Evolutionary conservation across 2,329 filamentous ascomycete genomes (phyloP).

Genomic region (Myotisia sp.): DNA sequence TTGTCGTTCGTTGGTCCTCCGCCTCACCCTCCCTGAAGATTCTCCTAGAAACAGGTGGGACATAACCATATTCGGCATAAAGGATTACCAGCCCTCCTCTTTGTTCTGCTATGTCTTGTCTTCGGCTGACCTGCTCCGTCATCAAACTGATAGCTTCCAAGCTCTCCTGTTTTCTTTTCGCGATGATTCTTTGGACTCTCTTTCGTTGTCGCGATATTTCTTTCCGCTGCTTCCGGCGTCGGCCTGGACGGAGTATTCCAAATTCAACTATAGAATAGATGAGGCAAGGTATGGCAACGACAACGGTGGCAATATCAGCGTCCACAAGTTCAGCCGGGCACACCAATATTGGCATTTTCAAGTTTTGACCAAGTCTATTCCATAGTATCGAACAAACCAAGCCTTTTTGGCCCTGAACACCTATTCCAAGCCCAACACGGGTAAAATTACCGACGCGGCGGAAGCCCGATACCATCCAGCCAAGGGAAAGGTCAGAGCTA

Average conservation of each 20-base stretch:
- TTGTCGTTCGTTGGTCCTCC: constrained; percentile 6
- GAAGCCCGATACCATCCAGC: constrained; percentile 24
- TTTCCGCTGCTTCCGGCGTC: constrained; percentile 23
- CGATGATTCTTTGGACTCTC: constrained; percentile 23
- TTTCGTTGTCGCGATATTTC: constrained; percentile 24
- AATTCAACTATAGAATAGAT: constrained; percentile 30
- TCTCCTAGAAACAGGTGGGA: constrained; percentile 14
- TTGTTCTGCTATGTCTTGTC: constrained; percentile 23
- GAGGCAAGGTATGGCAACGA: constrained; percentile 26
- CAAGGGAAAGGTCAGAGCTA: constrained; percentile 17
- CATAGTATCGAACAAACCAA: constrained; percentile 27
- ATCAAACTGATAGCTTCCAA: constrained; percentile 28
- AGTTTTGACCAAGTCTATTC: constrained; percentile 27
- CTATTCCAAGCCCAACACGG: constrained; percentile 26
- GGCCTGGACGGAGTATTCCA: constrained; percentile 26
- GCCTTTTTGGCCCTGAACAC: constrained; percentile 21
- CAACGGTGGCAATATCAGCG: constrained; percentile 22
- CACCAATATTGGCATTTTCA: constrained; percentile 27
- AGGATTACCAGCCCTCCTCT: constrained; percentile 27
- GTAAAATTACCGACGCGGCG: constrained; percentile 26
- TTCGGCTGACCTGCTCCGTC: constrained; percentile 25
- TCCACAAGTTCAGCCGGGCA: constrained; percentile 23
- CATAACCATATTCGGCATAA: constrained; percentile 29
- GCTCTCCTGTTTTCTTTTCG: constrained; percentile 25
- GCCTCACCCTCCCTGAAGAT: constrained; percentile 15